Evolutionary conservation across 345 rosid species (phyloP), one percentile per base, ranked within the genome.

Genomic region (Salix caprea): DNA sequence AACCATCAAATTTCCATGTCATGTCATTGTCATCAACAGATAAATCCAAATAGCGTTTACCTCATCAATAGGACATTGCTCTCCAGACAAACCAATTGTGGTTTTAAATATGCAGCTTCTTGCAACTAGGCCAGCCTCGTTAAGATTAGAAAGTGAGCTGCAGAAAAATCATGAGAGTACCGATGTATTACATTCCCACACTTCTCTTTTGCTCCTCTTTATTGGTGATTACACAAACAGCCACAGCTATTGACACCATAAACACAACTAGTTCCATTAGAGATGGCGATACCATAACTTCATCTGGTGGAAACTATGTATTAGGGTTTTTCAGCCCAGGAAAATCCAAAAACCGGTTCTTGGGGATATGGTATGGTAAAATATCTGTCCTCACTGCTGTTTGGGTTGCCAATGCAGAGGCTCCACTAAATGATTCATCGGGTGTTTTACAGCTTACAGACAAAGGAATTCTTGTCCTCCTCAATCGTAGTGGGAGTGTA

Each of bases 281-380:
- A 72, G 67, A 61, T 12, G 65, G 65, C 19, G 42, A 72, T 18
- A 58, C 15, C 24, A 50, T 72, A 2, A 44, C 21, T 72, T 58
- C 75, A 32, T 44, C 66, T 19, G 28, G 65, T 4, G 58, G 37
- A 36, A 34, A 7, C 75, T 72, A 7, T 52, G 71, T 37, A 13
- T 24, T 67, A 21, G 71, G 71, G 10, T 67, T 67, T 39, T 67
- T 67, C 71, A 67, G 71, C 48, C 71, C 71, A n/a, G 52, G 71
- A 6, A 37, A 37, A 4, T 67, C 71, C 10, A 67, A 23, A 21
- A 67, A 37, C 44, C 71, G 71, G 6, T 67, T 37, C 71, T 21
- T 67, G 71, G 71, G 71, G 48, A 39, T 67, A 14, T 67, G 71
- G 71, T 67, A 67, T 26, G 11, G 42, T 6, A 36, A 42, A 19